Evolutionary conservation across 148 eudicot genomes (phyloP).

Genomic region (Beta vulgaris): DNA sequence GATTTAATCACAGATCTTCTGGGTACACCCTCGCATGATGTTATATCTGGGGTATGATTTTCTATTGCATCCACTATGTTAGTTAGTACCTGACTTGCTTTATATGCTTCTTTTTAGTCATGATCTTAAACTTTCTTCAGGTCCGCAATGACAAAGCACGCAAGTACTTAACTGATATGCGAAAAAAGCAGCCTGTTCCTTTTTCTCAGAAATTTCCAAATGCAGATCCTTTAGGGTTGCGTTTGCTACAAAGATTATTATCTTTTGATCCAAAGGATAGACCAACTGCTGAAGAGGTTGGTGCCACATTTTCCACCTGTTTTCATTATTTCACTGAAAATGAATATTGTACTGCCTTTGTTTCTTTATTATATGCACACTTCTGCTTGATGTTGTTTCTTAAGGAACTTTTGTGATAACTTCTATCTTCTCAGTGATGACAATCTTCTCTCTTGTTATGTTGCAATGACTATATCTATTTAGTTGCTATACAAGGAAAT

Average conservation of each 20-base stretch:
- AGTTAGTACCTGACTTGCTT: neutral
- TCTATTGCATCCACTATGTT: neutral
- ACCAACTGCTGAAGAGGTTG: constrained; percentile 80
- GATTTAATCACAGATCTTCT: constrained; percentile 91
- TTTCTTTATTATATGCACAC: neutral
- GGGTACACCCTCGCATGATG: constrained; percentile 78
- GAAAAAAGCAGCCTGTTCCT: constrained; percentile 55
- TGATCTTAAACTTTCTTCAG: constrained; percentile 29
- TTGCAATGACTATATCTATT: too few species aligned
- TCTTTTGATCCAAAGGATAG: constrained; percentile 90
- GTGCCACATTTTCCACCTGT: neutral
- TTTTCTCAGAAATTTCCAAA: constrained; percentile 63
- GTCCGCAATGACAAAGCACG: constrained; percentile 87
- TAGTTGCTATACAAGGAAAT: too few species aligned
- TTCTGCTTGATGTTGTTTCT: neutral
- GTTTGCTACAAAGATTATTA: constrained; percentile 56
- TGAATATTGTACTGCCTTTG: neutral
- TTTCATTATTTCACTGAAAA: neutral
- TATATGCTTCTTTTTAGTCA: neutral
- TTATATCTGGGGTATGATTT: constrained; percentile 65
- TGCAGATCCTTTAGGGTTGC: constrained; percentile 62
- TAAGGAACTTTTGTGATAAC: too few species aligned
- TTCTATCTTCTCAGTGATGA: too few species aligned
- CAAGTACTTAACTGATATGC: constrained; percentile 64
- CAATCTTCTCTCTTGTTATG: too few species aligned